A percentile compares a stretch with the other conserved stretches of the same genome.
Conservation (phyloP, 202 grass and related monocot species). For the Hordeum pubiflorum region DNA sequence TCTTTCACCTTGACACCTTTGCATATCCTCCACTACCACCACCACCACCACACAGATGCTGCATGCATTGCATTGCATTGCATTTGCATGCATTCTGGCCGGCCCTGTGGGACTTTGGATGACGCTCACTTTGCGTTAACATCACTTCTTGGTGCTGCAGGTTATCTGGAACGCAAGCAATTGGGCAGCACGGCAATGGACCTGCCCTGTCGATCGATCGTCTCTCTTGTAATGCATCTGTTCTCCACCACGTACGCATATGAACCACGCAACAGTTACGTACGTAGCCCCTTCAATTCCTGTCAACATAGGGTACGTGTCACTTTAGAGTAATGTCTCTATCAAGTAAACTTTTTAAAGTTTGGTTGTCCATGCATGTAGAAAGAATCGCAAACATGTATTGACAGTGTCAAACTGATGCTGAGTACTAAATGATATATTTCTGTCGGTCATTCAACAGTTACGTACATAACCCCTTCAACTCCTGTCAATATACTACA, state of each 20-base stretch:
- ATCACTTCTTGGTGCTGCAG: conserved; percentile 28
- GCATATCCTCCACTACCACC: not conserved
- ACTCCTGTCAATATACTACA: not conserved
- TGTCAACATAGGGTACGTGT: not conserved
- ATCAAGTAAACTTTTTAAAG: not conserved
- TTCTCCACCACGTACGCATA: not conserved
- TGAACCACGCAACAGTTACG: not conserved
- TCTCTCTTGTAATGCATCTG: not conserved
- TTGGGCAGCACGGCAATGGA: not conserved
- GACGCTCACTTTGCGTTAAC: conserved; percentile 33
- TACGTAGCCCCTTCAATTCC: not conserved
- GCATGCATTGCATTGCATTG: conserved; percentile 16
- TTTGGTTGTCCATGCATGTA: not conserved
- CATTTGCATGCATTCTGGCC: not conserved
- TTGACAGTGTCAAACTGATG: not conserved
- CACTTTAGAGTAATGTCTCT: not conserved
- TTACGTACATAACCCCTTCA: not conserved
- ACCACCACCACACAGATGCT: not conserved
- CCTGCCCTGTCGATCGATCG: not conserved
- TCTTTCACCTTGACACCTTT: conserved; percentile 27
- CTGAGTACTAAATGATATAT: not conserved
- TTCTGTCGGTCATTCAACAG: not conserved
- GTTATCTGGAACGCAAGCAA: conserved; percentile 39
- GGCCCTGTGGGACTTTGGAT: conserved; percentile 25
- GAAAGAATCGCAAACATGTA: not conserved